Percentiles rank a stretch among this genome's conserved stretches.
Conservation (phyloP, 108 stramenopile species). For the Cyclotella kingstonii region DNA sequence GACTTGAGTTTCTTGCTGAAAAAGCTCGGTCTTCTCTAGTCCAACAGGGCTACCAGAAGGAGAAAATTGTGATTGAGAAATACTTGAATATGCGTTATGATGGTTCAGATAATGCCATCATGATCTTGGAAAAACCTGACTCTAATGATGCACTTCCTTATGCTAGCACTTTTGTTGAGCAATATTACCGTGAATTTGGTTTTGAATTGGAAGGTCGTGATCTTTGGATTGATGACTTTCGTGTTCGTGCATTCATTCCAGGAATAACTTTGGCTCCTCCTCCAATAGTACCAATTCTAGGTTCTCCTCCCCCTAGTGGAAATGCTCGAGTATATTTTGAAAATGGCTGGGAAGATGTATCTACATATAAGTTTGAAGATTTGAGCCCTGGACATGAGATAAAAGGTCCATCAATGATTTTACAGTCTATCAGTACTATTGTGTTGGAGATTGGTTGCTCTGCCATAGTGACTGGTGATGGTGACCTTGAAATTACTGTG, state of each 20-base stretch:
- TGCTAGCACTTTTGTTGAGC: constrained; percentile 57
- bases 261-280: constrained; percentile 58
- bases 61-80: constrained; percentile 62
- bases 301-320: constrained; percentile 55
- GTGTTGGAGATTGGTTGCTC: constrained; percentile 91
- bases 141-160: constrained; percentile 41
- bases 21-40: constrained; percentile 59
- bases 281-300: constrained; percentile 25
- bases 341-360: constrained; percentile 85
- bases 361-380: constrained; percentile 86
- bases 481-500: constrained; percentile 90
- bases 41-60: constrained; percentile 78
- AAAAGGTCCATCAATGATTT: constrained; percentile 90
- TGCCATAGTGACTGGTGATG: constrained; percentile 84
- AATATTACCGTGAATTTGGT: constrained; percentile 93
- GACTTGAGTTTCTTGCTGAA: constrained; percentile 59
- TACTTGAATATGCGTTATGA: constrained; percentile 92
- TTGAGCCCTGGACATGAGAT: constrained; percentile 77
- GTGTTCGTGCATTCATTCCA: constrained; percentile 90
- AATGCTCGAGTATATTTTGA: constrained; percentile 87
- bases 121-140: constrained; percentile 54
- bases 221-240: constrained; percentile 93
- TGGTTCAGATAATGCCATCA: constrained; percentile 96
- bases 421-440: constrained; percentile 93
- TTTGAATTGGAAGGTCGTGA: constrained; percentile 85